phyloP scores from a whole-genome alignment of 2,329 filamentous ascomycete genomes.

The Apiospora phragmitis region DNA sequence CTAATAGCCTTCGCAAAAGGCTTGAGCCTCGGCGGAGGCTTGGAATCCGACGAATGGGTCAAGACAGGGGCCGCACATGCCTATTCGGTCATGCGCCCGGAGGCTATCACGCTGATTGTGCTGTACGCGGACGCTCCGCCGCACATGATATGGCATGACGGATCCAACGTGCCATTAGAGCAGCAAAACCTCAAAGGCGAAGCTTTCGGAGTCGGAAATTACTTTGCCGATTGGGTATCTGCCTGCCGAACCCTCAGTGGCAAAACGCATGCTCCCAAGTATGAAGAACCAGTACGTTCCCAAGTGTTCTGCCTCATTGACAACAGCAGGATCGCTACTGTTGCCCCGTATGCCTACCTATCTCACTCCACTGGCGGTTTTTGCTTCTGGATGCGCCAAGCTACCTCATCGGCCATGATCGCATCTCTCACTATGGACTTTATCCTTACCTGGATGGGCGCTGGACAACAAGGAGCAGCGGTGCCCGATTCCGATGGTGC shows the following conservation, averaged over 20 bases:
- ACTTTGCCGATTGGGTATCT: conserved; percentile 47
- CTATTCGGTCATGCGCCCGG: conserved; percentile 46
- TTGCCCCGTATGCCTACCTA: conserved; percentile 41
- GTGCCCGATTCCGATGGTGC: conserved; percentile 13
- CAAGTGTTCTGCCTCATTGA: conserved; percentile 44
- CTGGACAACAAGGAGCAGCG: conserved; percentile 10
- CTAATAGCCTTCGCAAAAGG: conserved; percentile 37
- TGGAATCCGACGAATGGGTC: conserved; percentile 47
- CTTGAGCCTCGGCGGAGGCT: conserved; percentile 36
- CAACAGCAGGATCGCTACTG: conserved; percentile 18
- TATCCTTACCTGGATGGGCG: conserved; percentile 35
- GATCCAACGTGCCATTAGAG: conserved; percentile 32
- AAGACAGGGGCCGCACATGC: conserved; percentile 50
- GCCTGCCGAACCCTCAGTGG: conserved; percentile 34
- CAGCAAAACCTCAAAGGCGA: conserved; percentile 15
- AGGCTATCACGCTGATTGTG: conserved; percentile 49
- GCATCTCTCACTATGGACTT: conserved; percentile 14
- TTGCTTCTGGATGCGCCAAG: conserved; percentile 34
- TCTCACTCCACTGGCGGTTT: conserved; percentile 42
- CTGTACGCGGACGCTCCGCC: conserved; percentile 50
- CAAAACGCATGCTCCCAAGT: conserved; percentile 11
- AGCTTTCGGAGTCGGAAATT: conserved; percentile 33
- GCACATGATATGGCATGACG: conserved; percentile 36
- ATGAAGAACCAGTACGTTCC: conserved; percentile 36
- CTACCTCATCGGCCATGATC: conserved; percentile 30